phyloP scores from a whole-genome alignment of 2,329 filamentous ascomycete species.

The Hirsutella thompsonii region DNA sequence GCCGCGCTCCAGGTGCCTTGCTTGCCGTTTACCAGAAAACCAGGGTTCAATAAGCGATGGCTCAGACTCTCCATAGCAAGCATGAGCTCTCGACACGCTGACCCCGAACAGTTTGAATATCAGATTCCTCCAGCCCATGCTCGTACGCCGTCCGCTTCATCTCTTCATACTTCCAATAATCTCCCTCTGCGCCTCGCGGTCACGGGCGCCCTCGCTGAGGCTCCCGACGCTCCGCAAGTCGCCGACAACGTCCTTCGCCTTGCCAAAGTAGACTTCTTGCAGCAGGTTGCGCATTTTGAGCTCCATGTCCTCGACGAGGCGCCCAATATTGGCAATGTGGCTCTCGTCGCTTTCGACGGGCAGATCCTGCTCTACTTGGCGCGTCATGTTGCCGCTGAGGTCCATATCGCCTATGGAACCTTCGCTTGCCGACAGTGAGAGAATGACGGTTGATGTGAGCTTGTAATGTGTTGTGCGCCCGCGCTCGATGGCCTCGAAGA shows the following conservation, averaged over 20 bases:
- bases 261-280: conserved; percentile 98
- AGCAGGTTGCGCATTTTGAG: conserved; percentile 97
- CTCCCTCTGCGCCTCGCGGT: conserved; percentile 76
- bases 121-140: too few relatives aligned
- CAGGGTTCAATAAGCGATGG: too few relatives aligned
- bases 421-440: conserved; percentile 58
- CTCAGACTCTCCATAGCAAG: too few relatives aligned
- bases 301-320: conserved; percentile 97
- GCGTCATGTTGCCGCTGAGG: conserved; percentile 93
- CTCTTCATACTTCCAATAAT: conserved; percentile 57
- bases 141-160: conserved; percentile 14
- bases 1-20: too few relatives aligned
- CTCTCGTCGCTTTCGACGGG: conserved; percentile 80
- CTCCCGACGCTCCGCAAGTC: conserved; percentile 79
- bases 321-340: conserved; percentile 91
- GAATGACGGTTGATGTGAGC: conserved; percentile 90
- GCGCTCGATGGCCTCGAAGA: conserved; percentile 91
- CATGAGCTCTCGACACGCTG: too few relatives aligned
- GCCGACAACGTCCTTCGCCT: conserved; percentile 96
- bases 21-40: too few relatives aligned
- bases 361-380: conserved; percentile 87
- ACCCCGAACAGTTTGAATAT: too few relatives aligned
- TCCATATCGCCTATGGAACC: conserved; percentile 69
- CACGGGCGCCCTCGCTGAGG: conserved; percentile 72
- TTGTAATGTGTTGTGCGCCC: conserved; percentile 92